These are phyloP conservation scores for Medicago ruthenica DNA, from an alignment of 306 rosid species.

Conservation along the genomic window DNA sequence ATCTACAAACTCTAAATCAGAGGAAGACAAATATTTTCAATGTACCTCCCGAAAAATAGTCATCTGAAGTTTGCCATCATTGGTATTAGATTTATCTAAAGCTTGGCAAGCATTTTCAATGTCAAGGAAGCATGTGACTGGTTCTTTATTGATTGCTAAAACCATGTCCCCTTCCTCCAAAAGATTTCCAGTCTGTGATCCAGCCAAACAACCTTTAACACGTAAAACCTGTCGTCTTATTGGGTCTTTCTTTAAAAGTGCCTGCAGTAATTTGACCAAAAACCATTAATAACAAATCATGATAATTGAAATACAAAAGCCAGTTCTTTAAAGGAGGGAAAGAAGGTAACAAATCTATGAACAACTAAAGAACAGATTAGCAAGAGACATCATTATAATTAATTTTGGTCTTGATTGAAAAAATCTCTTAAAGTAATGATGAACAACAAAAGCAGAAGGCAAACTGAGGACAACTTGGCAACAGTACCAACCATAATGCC, in stretches of 20 bases:
- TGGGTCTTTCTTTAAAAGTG: conserved; percentile 93
- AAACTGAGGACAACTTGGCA: no score
- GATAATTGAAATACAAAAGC: conserved; percentile 18
- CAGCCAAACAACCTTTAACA: conserved; percentile 95
- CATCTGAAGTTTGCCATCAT: conserved; percentile 70
- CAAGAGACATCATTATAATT: not conserved
- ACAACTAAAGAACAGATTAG: not conserved
- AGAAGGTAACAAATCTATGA: conserved; percentile 7
- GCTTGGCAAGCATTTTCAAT: conserved; percentile 86
- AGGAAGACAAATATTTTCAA: conserved; percentile 20
- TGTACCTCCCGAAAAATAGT: conserved; percentile 90
- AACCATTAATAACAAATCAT: conserved; percentile 31
- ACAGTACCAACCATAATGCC: no score
- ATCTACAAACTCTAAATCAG: conserved; percentile 37
- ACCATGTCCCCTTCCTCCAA: conserved; percentile 98
- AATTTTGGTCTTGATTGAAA: not conserved
- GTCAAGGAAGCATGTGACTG: conserved; percentile 88
- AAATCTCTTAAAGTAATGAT: no score
- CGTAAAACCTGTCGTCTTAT: conserved; percentile 89
- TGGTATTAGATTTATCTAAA: conserved; percentile 56
- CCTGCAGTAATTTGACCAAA: conserved; percentile 51
- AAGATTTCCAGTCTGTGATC: conserved; percentile 82
- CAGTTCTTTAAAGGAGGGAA: conserved; percentile 35
- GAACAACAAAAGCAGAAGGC: no score
- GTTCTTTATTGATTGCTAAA: conserved; percentile 89